These are phyloP conservation scores for Trichosporon asahii DNA, from an alignment of 1,284 basidiomycete species.

Conservation along the genomic window DNA sequence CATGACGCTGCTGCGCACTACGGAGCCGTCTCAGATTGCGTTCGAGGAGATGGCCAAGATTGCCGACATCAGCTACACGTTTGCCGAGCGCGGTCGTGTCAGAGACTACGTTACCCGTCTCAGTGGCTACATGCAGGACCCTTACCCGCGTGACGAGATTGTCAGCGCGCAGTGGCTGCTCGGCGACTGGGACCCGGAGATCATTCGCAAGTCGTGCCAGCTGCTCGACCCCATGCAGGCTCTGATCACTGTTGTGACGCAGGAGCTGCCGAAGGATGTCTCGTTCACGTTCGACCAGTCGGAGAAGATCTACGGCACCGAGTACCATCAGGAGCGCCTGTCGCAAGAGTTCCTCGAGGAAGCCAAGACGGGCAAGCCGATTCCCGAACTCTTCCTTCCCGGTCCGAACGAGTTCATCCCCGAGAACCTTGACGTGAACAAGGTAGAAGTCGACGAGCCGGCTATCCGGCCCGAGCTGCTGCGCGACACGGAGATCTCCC, in stretches of 20 bases:
- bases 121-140: constrained; percentile 65
- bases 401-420: constrained; percentile 86
- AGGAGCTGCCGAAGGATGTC: constrained; percentile 60
- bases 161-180: constrained; percentile 71
- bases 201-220: constrained; percentile 62
- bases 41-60: constrained; percentile 77
- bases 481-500: constrained; percentile 64
- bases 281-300: constrained; percentile 65
- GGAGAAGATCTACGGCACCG: constrained; percentile 79
- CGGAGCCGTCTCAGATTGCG: constrained; percentile 65
- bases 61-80: constrained; percentile 75
- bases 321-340: constrained; percentile 68
- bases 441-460: constrained; percentile 64
- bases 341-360: constrained; percentile 63
- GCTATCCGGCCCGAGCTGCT: constrained; percentile 71
- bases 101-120: constrained; percentile 78
- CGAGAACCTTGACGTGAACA: constrained; percentile 76
- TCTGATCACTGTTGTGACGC: constrained; percentile 47
- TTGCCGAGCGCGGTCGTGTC: constrained; percentile 77
- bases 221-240: constrained; percentile 62
- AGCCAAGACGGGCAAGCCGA: constrained; percentile 63
- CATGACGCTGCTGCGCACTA: constrained; percentile 71
- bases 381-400: constrained; percentile 70
- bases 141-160: constrained; percentile 71
- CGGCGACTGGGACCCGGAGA: constrained; percentile 70